These are phyloP conservation scores for Rosa rugosa DNA, from an alignment of 306 rosid species.

Conservation along the genomic window DNA sequence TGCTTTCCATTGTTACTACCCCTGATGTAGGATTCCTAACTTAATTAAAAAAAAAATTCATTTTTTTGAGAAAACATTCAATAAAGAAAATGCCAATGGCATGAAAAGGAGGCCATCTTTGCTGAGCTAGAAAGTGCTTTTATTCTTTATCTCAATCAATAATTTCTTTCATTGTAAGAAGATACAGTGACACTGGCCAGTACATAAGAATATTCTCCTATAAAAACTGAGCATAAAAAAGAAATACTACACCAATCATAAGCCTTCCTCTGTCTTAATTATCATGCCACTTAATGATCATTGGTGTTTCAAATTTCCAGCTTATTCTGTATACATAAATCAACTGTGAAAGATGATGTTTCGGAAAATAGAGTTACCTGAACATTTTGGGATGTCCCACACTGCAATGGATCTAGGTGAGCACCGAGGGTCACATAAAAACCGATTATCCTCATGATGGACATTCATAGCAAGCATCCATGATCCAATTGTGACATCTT, in stretches of 20 bases:
- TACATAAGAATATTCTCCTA: background rate
- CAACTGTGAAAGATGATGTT: background rate
- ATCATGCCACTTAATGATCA: background rate
- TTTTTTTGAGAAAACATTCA: background rate
- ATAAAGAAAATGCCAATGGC: background rate
- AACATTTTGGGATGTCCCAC: conserved; percentile 45
- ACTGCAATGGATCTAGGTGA: conserved; percentile 34
- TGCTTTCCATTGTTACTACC: background rate
- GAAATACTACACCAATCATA: background rate
- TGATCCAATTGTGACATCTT: conserved; percentile 35
- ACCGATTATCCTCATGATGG: conserved; percentile 31
- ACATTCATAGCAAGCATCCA: conserved; percentile 47
- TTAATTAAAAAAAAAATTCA: background rate
- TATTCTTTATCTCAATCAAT: background rate
- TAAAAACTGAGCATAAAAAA: background rate
- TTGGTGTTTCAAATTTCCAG: background rate
- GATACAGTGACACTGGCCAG: background rate
- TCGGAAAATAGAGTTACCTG: conserved; percentile 22
- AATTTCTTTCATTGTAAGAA: background rate
- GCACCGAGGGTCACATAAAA: conserved; percentile 33
- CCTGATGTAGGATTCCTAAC: background rate
- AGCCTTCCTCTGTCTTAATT: background rate
- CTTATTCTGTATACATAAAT: too few species aligned
- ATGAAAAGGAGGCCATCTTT: background rate
- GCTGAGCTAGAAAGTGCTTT: background rate